Base-by-base conservation (phyloP, 495 filamentous ascomycete genomes). In the Xylaria telfairii region DNA sequence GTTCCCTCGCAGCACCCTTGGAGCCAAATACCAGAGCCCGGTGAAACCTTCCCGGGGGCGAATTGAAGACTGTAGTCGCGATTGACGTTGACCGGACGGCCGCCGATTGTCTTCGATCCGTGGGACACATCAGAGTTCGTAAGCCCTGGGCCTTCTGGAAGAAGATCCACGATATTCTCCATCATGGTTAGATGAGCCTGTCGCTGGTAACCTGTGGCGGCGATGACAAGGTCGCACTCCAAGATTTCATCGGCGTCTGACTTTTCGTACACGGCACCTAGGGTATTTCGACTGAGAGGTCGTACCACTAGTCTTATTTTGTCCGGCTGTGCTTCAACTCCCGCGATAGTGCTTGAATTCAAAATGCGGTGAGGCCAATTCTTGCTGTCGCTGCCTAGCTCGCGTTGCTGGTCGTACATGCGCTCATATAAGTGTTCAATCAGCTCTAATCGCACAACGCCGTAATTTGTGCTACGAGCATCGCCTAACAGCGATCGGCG, bases 1-100 rank as follows among this genome's bases (percentile, higher is more conserved):
- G 93, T 97, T 69, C 85, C 88, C 81, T 99, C 94, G 75, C 94
- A 96, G 79, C 94, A 98, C 1, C 96, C 96, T 81, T 98, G 96
- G 71, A 99, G 84, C 94, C 93, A 99, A 41, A 98, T 86, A 13
- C 94, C 94, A n/a, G 83, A 84, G 2, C 81, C 83, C 9, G 88
- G 87, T 17, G 90, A 84, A 34, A 97, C 91, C 71, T 87, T 87
- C 30, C 85, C 88, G 9, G 84, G 81, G 30, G 89, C 85, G 72
- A 95, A 92, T 32, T 86, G 79, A 3, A 97, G 87, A 15, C 85
- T 84, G 77, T 99, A 99, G 78, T 97, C 85, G 54, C 95, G 86
- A 9, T 67, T 75, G 6, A 90, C 83, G 30, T 32, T 68, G 49
- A 80, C 71, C 66, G 69, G 41, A 15, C 73, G 76, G n/a, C 70